These are phyloP conservation scores for Suillus placidus DNA, from an alignment of 768 basidiomycete species.

Conservation along the genomic window DNA sequence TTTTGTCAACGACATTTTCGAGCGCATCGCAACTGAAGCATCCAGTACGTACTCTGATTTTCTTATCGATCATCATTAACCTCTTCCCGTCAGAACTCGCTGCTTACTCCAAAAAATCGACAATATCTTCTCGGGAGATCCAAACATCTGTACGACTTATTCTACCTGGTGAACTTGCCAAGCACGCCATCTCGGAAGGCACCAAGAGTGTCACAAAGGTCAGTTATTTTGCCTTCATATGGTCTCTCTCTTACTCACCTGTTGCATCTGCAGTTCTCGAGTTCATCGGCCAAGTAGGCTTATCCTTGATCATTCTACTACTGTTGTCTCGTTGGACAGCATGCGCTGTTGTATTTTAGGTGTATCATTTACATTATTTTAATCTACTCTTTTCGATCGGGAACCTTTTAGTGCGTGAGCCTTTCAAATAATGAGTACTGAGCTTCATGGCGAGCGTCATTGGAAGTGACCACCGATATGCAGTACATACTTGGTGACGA, in stretches of 20 bases:
- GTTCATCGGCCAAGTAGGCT: slow-evolving; percentile 46
- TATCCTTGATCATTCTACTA: slow-evolving; percentile 16
- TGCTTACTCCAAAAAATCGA: slow-evolving; percentile 98
- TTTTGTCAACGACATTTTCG: slow-evolving; percentile 96
- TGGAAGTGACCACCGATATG: not conserved
- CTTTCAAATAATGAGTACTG: not conserved
- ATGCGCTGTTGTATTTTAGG: slow-evolving; percentile 35
- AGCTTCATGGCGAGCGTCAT: not conserved
- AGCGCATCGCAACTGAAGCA: slow-evolving; percentile 88
- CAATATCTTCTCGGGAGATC: slow-evolving; percentile 97
- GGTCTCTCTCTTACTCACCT: slow-evolving; percentile 10
- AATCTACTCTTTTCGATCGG: slow-evolving; percentile 24
- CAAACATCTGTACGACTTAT: slow-evolving; percentile 96
- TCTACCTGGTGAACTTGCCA: slow-evolving; percentile 95
- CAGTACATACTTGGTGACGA: not conserved
- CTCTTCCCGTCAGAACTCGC: slow-evolving; percentile 70
- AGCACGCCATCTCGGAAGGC: slow-evolving; percentile 98
- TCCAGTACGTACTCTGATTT: slow-evolving; percentile 59
- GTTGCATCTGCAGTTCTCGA: slow-evolving; percentile 41
- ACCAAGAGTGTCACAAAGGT: slow-evolving; percentile 73
- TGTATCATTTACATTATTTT: slow-evolving; percentile 34
- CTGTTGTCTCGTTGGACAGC: slow-evolving; percentile 16
- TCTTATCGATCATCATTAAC: not conserved
- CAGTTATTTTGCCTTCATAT: not conserved
- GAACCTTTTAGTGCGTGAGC: not conserved